These are phyloP conservation scores for Pseudodiploospora longispora DNA, from an alignment of 2,329 filamentous ascomycete species.

Conservation along the genomic window DNA sequence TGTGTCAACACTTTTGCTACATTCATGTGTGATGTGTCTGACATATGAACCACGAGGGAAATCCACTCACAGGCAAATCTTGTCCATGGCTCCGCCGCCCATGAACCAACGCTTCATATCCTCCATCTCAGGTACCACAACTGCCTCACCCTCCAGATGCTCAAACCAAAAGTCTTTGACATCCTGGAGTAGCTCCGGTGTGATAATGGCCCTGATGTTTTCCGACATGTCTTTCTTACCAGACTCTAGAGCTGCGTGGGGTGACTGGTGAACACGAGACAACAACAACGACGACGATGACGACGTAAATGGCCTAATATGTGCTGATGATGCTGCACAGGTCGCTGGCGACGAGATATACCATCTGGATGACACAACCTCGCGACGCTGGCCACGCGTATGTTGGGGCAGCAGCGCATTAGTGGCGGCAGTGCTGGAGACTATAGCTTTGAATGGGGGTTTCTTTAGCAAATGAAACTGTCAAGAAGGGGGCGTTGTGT, in stretches of 20 bases:
- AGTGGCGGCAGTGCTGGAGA: too few species aligned
- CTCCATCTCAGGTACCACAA: conserved; percentile 17
- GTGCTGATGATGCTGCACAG: too few species aligned
- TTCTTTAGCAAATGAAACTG: too few species aligned
- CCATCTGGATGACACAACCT: too few species aligned
- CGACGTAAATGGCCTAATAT: background rate
- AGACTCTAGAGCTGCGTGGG: background rate
- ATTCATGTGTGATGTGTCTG: fast-evolving
- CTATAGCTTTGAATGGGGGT: too few species aligned
- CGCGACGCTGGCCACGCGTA: too few species aligned
- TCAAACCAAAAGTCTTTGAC: conserved; percentile 32
- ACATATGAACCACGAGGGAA: background rate
- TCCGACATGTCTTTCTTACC: conserved; percentile 4
- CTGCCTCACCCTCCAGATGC: conserved; percentile 19
- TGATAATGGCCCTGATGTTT: conserved; percentile 16
- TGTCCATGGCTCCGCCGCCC: conserved; percentile 25
- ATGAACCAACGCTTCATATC: conserved; percentile 27
- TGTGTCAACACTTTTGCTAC: background rate
- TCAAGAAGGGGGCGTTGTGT: too few species aligned
- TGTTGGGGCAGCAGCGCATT: too few species aligned
- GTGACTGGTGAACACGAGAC: background rate
- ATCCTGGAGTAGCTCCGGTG: conserved; percentile 19
- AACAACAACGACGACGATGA: background rate
- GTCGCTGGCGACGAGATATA: too few species aligned
- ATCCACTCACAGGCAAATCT: conserved; percentile 24